These are phyloP conservation scores for Ogataea zsoltii DNA, from an alignment of 805 yeast species.

Conservation along the genomic window DNA sequence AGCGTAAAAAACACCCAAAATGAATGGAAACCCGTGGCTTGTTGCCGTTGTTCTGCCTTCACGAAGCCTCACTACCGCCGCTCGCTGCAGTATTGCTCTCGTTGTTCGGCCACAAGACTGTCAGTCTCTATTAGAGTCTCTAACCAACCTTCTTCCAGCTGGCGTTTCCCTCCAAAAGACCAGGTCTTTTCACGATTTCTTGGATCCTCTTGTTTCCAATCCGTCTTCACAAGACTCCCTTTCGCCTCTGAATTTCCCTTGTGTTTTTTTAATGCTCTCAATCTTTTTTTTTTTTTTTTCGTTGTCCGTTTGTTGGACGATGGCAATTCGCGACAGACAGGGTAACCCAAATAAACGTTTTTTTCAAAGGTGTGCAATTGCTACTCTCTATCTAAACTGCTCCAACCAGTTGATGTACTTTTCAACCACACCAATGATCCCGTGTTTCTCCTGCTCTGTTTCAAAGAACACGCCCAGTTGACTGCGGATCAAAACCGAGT, in stretches of 20 bases:
- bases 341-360: not conserved
- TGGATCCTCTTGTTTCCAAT: not conserved
- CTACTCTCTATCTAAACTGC: constrained; percentile 22
- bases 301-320: constrained; percentile 13
- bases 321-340: constrained; percentile 3
- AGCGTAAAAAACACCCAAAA: not conserved
- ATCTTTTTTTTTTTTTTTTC: constrained; percentile 7
- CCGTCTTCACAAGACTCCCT: too few relatives aligned
- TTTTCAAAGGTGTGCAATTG: constrained; percentile 4
- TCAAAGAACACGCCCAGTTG: constrained; percentile 41
- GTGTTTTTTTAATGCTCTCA: constrained; percentile 6
- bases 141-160: constrained; percentile 5
- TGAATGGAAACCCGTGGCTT: too few relatives aligned
- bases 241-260: constrained; percentile 3
- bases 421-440: constrained; percentile 28
- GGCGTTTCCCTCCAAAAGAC: constrained; percentile 4
- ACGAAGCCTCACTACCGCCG: constrained; percentile 7
- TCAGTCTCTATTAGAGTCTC: constrained; percentile 4
- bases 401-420: constrained; percentile 32
- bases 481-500: constrained; percentile 41
- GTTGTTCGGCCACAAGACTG: constrained; percentile 6
- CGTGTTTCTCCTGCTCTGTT: constrained; percentile 16
- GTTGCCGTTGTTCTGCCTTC: not conserved
- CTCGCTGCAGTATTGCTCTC: constrained; percentile 3
- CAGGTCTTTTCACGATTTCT: not conserved